Percentiles rank a stretch among this genome's conserved stretches.
These are phyloP conservation scores for Aspergillus sojae DNA, from an alignment of 2,329 filamentous ascomycete genomes.

Conservation along the genomic window DNA sequence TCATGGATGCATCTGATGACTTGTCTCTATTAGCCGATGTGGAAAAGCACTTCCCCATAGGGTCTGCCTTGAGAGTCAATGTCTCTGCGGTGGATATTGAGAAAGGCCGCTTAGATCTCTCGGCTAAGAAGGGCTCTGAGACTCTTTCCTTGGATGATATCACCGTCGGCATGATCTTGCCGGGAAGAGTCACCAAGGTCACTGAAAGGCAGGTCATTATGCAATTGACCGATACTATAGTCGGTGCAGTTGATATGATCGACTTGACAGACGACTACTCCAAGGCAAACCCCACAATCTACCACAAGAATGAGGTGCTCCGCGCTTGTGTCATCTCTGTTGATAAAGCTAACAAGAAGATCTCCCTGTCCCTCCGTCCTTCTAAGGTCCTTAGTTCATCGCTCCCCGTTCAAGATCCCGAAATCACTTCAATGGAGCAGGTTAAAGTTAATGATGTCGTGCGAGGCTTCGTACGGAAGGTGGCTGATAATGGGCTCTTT, in stretches of 20 bases:
- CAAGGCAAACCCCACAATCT: constrained; percentile 72
- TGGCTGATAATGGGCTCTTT: constrained; percentile 87
- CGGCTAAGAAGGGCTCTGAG: constrained; percentile 68
- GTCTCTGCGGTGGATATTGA: constrained; percentile 73
- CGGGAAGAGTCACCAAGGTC: constrained; percentile 81
- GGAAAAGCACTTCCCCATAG: constrained; percentile 79
- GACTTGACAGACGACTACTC: constrained; percentile 87
- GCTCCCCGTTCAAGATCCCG: constrained; percentile 75
- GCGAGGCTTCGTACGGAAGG: constrained; percentile 88
- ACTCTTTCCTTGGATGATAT: constrained; percentile 71
- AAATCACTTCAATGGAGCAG: constrained; percentile 72
- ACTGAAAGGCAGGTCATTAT: constrained; percentile 82
- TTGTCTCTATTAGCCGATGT: constrained; percentile 76
- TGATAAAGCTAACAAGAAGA: constrained; percentile 80
- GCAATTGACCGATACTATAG: constrained; percentile 78
- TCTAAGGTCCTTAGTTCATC: constrained; percentile 89
- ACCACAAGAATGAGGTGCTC: constrained; percentile 82
- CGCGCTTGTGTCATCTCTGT: constrained; percentile 83
- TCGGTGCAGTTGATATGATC: constrained; percentile 77
- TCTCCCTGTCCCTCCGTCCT: constrained; percentile 79
- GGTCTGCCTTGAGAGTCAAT: constrained; percentile 81
- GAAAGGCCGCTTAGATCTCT: constrained; percentile 78
- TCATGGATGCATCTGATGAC: constrained; percentile 86
- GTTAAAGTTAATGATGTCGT: constrained; percentile 76
- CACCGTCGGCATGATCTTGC: constrained; percentile 77